A percentile compares a stretch with the other conserved stretches of the same genome.
Conservation (phyloP, 2,329 filamentous ascomycete species). For the Talaromyces pinophilus region DNA sequence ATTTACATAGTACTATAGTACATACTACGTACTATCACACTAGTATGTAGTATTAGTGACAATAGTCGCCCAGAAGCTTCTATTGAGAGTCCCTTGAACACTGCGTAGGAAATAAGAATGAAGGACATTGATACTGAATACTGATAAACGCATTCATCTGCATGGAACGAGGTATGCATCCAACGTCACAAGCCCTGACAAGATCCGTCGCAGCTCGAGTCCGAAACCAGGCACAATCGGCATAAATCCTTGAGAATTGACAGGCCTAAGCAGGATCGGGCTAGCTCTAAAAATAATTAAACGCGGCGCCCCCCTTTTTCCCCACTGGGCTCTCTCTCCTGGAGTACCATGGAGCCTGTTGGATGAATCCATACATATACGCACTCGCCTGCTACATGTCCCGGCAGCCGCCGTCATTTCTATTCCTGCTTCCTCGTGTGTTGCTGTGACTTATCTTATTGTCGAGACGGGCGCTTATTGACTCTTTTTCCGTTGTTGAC, state of each 20-base stretch:
- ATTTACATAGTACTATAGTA: too few relatives aligned
- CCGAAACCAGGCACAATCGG: slow-evolving; percentile 14
- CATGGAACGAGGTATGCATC: background rate
- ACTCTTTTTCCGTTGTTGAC: background rate
- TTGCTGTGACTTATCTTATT: slow-evolving; percentile 2
- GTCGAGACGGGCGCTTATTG: background rate
- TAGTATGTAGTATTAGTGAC: background rate
- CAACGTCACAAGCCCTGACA: background rate
- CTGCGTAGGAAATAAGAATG: too few relatives aligned
- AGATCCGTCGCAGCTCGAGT: background rate
- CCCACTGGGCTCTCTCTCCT: slow-evolving; percentile 10
- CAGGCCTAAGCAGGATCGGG: background rate
- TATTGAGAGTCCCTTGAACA: background rate
- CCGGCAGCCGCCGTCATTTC: background rate
- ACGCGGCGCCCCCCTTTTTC: slow-evolving; percentile 5
- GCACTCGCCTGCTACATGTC: background rate
- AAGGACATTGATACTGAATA: background rate
- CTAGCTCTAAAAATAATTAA: slow-evolving; percentile 2
- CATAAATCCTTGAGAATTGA: background rate
- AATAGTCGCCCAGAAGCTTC: slow-evolving; percentile 12
- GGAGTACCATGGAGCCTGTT: background rate
- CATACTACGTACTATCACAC: too few relatives aligned
- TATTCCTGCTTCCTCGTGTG: background rate
- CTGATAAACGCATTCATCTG: background rate
- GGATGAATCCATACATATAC: slow-evolving; percentile 3